Percentiles rank a stretch among this genome's conserved stretches.
These are phyloP conservation scores for Lagerstroemia speciosa DNA, from an alignment of 345 rosid species.

Conservation along the genomic window DNA sequence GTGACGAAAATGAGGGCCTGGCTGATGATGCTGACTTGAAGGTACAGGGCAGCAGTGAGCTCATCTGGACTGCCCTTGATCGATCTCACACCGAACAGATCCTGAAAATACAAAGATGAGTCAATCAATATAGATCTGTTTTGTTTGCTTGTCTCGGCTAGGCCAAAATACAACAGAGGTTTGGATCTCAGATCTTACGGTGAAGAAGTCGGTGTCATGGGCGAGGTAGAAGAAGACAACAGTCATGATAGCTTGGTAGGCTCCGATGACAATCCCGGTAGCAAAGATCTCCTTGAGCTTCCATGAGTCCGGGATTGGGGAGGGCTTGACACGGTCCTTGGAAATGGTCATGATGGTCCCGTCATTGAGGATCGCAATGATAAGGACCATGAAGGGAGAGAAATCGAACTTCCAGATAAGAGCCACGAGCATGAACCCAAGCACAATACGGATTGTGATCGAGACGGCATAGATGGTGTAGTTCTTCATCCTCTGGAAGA, in stretches of 20 bases:
- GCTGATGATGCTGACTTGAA: conserved; percentile 95
- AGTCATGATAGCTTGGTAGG: conserved; percentile 75
- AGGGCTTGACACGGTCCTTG: conserved; percentile 87
- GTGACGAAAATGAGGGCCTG: conserved; percentile 95
- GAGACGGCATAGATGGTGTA: conserved; percentile 97
- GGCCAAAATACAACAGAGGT: not conserved
- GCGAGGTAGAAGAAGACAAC: conserved; percentile 75
- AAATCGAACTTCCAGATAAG: conserved; percentile 86
- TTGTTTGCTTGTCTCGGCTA: no score
- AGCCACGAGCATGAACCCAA: conserved; percentile 89
- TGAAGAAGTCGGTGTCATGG: conserved; percentile 67
- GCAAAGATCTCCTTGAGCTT: conserved; percentile 73
- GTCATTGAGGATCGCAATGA: conserved; percentile 82
- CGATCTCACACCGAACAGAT: conserved; percentile 52
- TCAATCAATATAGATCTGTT: no score
- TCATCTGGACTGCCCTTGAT: conserved; percentile 41
- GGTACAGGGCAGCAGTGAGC: conserved; percentile 78
- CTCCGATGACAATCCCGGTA: conserved; percentile 77
- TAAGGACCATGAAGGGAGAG: conserved; percentile 84
- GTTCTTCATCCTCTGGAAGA: conserved; percentile 96
- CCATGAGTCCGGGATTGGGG: conserved; percentile 94
- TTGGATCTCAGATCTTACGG: conserved; percentile 33
- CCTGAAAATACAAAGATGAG: conserved; percentile 25
- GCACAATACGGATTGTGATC: conserved; percentile 81
- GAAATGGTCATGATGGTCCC: conserved; percentile 96